Conservation (phyloP, 2,329 filamentous ascomycete genomes). For the Malbranchea cinnamomea region DNA sequence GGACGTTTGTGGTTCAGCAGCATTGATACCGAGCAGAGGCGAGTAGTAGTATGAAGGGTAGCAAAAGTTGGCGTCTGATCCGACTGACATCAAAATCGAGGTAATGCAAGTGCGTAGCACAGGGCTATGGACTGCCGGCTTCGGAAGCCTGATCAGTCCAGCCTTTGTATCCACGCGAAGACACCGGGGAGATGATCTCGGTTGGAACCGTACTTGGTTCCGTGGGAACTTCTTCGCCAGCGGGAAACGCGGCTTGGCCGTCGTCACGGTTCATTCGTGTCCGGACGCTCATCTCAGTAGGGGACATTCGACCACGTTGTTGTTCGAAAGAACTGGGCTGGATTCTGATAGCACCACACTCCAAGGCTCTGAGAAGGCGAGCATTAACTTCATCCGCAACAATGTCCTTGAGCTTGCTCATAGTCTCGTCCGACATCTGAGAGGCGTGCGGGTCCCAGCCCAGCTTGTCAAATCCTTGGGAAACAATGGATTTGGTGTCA, state of each 20-base stretch:
- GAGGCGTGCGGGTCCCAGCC: conserved; percentile 21
- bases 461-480: conserved; percentile 19
- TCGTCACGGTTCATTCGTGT: conserved; percentile 2
- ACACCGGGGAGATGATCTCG: conserved; percentile 8
- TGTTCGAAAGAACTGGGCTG: conserved; percentile 21
- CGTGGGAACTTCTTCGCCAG: conserved; percentile 4
- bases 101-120: background rate
- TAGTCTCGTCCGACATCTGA: conserved; percentile 23
- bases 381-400: conserved; percentile 21
- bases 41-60: too few species aligned
- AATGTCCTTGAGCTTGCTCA: conserved; percentile 24
- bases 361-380: conserved; percentile 21
- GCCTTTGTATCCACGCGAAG: too few species aligned
- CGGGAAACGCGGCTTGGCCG: background rate
- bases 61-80: too few species aligned
- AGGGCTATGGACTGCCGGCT: too few species aligned
- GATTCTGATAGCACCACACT: conserved; percentile 21
- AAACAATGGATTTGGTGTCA: conserved; percentile 19
- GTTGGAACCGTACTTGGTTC: conserved; percentile 11
- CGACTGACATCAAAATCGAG: too few species aligned
- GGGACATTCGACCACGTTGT: conserved; percentile 18
- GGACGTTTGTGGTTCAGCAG: too few species aligned
- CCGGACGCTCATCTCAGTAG: conserved; percentile 16
- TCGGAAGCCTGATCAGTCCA: too few species aligned
- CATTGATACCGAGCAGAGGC: too few species aligned